Evolutionary conservation across 177 flowering plant species (phyloP), one percentile per base, ranked within the genome.

Genomic region (Vitis hybrid): DNA sequence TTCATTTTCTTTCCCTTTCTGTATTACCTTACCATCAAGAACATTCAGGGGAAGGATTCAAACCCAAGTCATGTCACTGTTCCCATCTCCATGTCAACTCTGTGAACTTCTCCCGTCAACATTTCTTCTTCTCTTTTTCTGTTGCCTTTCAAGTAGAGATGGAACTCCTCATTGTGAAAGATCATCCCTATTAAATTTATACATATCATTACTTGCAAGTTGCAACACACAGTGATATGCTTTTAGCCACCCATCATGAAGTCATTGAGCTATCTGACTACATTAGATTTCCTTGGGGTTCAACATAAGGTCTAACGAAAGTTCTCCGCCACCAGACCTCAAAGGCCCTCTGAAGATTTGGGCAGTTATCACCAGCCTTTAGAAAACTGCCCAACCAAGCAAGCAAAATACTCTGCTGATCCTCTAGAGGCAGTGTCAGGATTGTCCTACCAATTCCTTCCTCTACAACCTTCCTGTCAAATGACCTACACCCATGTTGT

Each of bases 321-420:
- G 99, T 84, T 72, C 98, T 82, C 58, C 98, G 82, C 99, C 99
- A 95, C 99, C 99, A 95, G 13, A 95, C 97, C 83, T 93, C 97
- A 73, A 95, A 95, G 13, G 99, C 99, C 66, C 84, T 82, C 71
- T 89, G 93, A 71, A 96, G 93, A 85, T 93, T 96, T 1, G 99
- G 99, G 79, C 98, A 96, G 62, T 79, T 87, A 67, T 93, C 97
- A 14, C 99, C 99, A 0, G 80, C 82, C 75, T 87, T 90, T 66
- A 96, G 73, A 66, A 96, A 96, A 65, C 83, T 83, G 8, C 93
- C 89, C 76, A 93, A 71, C 99, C 99, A 96, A 50, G 85, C 49
- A 1, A 96, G 91, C 82, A 96, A 63, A 66, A 93, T 88, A 58
- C 84, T 83, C 78, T 87, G 97, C 83, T 96, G 98, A 8, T 96